These are phyloP conservation scores for Calonectria pseudoturangicola DNA, from an alignment of 2,329 filamentous ascomycete genomes.

Conservation along the genomic window DNA sequence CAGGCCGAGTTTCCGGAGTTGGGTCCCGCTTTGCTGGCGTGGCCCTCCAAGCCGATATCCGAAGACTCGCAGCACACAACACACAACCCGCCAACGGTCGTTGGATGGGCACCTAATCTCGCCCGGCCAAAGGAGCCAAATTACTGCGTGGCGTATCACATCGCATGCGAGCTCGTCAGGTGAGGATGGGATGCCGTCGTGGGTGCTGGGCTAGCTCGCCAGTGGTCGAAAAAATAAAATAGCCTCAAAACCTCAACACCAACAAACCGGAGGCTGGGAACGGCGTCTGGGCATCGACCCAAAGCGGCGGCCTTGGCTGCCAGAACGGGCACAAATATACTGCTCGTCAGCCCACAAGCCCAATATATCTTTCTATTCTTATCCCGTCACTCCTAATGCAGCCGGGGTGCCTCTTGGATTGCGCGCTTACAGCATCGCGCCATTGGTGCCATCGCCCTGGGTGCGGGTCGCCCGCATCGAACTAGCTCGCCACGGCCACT, in stretches of 20 bases:
- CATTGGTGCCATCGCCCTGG: constrained; percentile 20
- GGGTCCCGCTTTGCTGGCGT: background rate
- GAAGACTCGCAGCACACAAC: too few species aligned
- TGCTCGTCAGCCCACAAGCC: constrained; percentile 32
- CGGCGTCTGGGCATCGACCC: background rate
- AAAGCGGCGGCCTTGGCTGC: constrained; percentile 18
- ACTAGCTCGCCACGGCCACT: background rate
- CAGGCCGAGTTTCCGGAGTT: constrained; percentile 16
- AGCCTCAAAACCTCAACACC: background rate
- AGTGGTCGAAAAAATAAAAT: background rate
- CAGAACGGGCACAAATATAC: background rate
- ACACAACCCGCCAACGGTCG: background rate
- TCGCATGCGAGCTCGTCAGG: background rate
- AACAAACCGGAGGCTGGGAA: constrained; percentile 16
- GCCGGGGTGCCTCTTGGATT: constrained; percentile 14
- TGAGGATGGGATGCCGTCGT: background rate
- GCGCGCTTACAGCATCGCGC: constrained; percentile 27
- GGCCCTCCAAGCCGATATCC: background rate
- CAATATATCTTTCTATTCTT: constrained; percentile 30
- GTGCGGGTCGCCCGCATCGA: constrained; percentile 23
- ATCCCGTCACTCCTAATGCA: constrained; percentile 5
- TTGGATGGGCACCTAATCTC: constrained; percentile 1
- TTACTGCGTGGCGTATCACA: constrained; percentile 21
- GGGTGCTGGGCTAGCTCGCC: background rate
- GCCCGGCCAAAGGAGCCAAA: background rate